Evolutionary conservation across 495 filamentous ascomycete species (phyloP), one percentile per base, ranked within the genome.

Genomic region (Talaromyces wortmannii): DNA sequence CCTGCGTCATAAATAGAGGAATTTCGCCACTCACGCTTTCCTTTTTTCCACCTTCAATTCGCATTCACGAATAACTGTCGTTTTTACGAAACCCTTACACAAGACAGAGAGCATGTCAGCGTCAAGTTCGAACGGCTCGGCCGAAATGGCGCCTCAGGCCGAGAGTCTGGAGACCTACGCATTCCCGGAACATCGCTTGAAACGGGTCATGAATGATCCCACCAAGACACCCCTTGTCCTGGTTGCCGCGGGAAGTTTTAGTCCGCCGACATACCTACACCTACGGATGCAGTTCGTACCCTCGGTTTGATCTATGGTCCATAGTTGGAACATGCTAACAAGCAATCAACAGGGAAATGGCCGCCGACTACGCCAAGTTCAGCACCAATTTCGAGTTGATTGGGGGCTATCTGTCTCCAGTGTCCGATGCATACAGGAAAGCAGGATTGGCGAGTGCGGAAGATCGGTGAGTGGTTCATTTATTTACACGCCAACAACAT

Each of bases 201-300:
- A 81, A 70, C 81, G 74, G 50, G 79, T 75, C n/a, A 85, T 92
- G 71, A 75, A 71, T 23, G 78, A 89, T 59, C 69, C 83, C 7
- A 77, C 78, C 45, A 90, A 87, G 72, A 92, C 79, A 1, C 91
- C 90, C 0, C 72, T 96, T 6, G 81, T 94, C 11, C 78, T 96
- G 43, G 87, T 97, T 43, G 89, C 91, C 36, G 96, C 92, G 68
- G 92, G 92, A 42, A 92, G 88, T 47, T 97, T 95, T 73, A 89
- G 84, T 4, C 91, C 90, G 15, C 84, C 88, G 60, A 89, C 84
- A 10, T 85, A 81, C 67, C 80, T 90, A 45, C 86, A 89, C 67
- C 77, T 90, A 31, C 81, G 88, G 62, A 90, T 92, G 88, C 50
- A 48, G 45, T 55, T 49, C 12, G 53, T 48, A 7, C 6, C 11